Base-by-base conservation (phyloP, 345 rosid species). In the Acer campestre region DNA sequence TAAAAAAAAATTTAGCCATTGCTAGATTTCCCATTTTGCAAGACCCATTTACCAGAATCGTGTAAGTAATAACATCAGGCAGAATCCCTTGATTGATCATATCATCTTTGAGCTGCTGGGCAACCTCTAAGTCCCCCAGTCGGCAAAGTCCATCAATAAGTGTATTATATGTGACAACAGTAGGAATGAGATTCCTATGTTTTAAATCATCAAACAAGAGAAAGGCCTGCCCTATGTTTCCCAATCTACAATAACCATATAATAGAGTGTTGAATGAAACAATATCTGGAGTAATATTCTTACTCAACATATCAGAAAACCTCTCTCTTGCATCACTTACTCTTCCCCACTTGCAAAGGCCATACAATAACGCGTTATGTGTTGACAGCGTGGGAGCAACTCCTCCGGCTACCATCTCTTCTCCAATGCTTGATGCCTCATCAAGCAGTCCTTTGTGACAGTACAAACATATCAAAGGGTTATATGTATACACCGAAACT, bases 71-170 rank as follows among this genome's bases (percentile, higher is more conserved):
- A 61, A 89, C 88, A 77, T 91, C 92, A 67, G 97, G 94, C 80
- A n/a, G 59, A 49, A 88, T 80, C 63, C 85, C 85, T 66, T 71
- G 79, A 73, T 58, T 78, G 71, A 71, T 80, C 95, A 93, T 93
- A 66, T 78, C 89, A 73, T 86, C 88, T 86, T 93, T 91, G 61
- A 93, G 88, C 83, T 75, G 80, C 75, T 31, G 84, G 58, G 94
- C 94, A 82, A 68, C 73, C 74, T 79, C 87, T 66, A 91, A 56
- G 78, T 88, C 76, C 72, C 93, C 90, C 27, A 79, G 44, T 86
- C 89, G 82, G 84, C 95, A 91, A 80, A 89, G 81, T 74, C 95
- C 93, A 78, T 91, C 83, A 11, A 93, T 84, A 66, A 91, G 88
- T 71, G 88, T 87, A 80, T 91, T 93, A 78, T 87, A 93, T 3